Percentiles rank a stretch among this genome's conserved stretches.
These are phyloP conservation scores for Claviceps sp. DNA, from an alignment of 2,329 filamentous ascomycete species.

Conservation along the genomic window DNA sequence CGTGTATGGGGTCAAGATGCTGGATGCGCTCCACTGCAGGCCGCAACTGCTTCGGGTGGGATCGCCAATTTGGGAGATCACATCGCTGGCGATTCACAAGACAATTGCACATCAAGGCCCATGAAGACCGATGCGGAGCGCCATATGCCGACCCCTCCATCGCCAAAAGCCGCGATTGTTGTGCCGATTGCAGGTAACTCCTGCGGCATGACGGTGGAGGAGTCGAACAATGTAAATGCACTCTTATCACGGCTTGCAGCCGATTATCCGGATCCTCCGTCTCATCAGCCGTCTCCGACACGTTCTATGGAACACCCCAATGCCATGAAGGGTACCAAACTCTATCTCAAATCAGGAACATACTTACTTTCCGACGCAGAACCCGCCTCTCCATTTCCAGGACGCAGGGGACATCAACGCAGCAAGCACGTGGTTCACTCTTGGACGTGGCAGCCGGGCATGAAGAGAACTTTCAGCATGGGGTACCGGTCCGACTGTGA, in stretches of 20 bases:
- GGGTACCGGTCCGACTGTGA: slow-evolving; percentile 67
- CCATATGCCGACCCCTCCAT: slow-evolving; percentile 39
- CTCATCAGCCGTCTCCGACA: slow-evolving; percentile 12
- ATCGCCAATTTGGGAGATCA: slow-evolving; percentile 26
- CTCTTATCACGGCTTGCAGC: not conserved
- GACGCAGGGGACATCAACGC: slow-evolving; percentile 41
- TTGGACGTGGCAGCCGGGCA: slow-evolving; percentile 48
- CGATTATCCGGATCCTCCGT: slow-evolving; percentile 11
- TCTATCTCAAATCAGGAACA: slow-evolving; percentile 10
- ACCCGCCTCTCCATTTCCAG: slow-evolving; percentile 31
- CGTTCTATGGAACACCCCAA: slow-evolving; percentile 28
- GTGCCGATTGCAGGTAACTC: slow-evolving; percentile 26
- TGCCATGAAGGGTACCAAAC: slow-evolving; percentile 24
- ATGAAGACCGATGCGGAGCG: slow-evolving; percentile 31
- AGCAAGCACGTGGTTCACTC: slow-evolving; percentile 46
- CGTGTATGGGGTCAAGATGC: slow-evolving; percentile 36
- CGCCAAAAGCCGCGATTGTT: slow-evolving; percentile 46
- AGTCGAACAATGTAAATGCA: not conserved
- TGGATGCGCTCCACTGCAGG: slow-evolving; percentile 23
- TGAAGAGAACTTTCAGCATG: slow-evolving; percentile 64
- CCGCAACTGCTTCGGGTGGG: slow-evolving; percentile 21
- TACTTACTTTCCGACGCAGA: slow-evolving; percentile 19
- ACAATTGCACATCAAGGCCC: slow-evolving; percentile 34
- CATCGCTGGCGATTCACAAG: slow-evolving; percentile 24
- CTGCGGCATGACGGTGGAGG: slow-evolving; percentile 18